Evolutionary conservation across 2,329 filamentous ascomycete species (phyloP).

Genomic region (Apiospora pterosperma): DNA sequence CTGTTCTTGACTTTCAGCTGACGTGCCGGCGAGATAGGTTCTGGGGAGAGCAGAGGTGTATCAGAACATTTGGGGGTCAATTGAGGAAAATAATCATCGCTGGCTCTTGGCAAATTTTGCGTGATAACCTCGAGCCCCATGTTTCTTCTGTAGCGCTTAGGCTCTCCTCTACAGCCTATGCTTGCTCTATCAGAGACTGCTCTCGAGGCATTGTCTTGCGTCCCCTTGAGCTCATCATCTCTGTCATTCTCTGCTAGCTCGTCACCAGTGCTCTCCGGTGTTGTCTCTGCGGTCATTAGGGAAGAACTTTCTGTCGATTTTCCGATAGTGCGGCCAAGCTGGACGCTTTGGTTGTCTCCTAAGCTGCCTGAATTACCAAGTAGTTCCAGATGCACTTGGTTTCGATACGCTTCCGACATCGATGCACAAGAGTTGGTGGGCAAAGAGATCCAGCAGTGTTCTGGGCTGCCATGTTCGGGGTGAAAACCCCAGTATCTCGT

Average conservation of each 20-base stretch:
- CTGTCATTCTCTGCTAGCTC: neutral
- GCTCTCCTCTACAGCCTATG: neutral
- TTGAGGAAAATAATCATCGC: slow-evolving; percentile 21
- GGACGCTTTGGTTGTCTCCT: neutral
- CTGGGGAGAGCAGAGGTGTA: slow-evolving; percentile 39
- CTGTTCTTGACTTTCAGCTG: slow-evolving; percentile 45
- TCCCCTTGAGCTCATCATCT: neutral
- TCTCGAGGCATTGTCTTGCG: neutral
- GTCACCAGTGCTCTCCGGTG: neutral
- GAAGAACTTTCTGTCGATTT: neutral
- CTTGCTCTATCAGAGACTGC: neutral
- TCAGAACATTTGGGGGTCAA: slow-evolving; percentile 26
- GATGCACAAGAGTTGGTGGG: neutral
- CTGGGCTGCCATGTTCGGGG: neutral
- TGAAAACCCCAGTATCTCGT: neutral
- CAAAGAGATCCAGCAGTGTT: neutral
- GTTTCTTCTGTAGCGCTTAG: neutral
- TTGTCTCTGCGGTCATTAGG: neutral
- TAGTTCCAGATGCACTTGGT: neutral
- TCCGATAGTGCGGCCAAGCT: neutral
- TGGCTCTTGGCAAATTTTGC: slow-evolving; percentile 5
- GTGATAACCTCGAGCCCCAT: neutral
- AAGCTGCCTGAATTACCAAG: neutral
- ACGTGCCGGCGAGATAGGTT: slow-evolving; percentile 43
- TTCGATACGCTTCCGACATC: neutral